Base-by-base conservation (phyloP, 2,329 filamentous ascomycete species). In the Chaetomium olivaceum region DNA sequence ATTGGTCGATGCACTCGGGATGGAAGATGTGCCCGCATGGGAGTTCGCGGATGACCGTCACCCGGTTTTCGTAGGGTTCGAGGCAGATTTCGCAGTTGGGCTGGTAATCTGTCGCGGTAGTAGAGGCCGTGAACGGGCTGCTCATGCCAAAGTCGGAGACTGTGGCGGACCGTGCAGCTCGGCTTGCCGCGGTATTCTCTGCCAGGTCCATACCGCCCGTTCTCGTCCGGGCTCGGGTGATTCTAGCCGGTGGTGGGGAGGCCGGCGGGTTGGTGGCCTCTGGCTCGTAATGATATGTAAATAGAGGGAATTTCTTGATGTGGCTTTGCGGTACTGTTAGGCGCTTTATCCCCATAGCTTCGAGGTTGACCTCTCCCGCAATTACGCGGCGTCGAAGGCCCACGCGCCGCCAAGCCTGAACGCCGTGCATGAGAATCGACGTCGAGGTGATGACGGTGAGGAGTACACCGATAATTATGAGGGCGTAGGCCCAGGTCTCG, bases 1-100 rank as follows among this genome's bases (percentile, higher is more conserved):
- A 97, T 25, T 89, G 85, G 74, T 98, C 93, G 69, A 98, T 93
- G 74, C 95, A 99, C 69, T 91, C 89, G 0, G 91, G 90, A 71
- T 99, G 94, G 77, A 93, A 99, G 64, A 98, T 94, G 75, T 99
- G 95, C 0, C 90, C 88, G 72, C 95, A 99, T 0, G 92, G 88
- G 2, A 98, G 82, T 77, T 97, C 91, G 63, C 93, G 90, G 63
- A 98, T 93, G 23, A 88, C 85, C 0, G 91, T 90, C 21, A 83
- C 79, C 46, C 86, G 85, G 19, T 87, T 84, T 31, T 90, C 83
- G 73, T 92, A 98, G 66, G 91, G 87, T 62, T 92, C 91, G 0
- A 96, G 83, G 74, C 95, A 99, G 61, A 98, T 97, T n/a, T 91
- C 87, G 74, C 95, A 98, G 2, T 85, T 89, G 0, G 91, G 88